A percentile compares a stretch with the other conserved stretches of the same genome.
Evolutionary conservation across 257 asterid species (phyloP).

Genomic region (Salvia rosmarinus): DNA sequence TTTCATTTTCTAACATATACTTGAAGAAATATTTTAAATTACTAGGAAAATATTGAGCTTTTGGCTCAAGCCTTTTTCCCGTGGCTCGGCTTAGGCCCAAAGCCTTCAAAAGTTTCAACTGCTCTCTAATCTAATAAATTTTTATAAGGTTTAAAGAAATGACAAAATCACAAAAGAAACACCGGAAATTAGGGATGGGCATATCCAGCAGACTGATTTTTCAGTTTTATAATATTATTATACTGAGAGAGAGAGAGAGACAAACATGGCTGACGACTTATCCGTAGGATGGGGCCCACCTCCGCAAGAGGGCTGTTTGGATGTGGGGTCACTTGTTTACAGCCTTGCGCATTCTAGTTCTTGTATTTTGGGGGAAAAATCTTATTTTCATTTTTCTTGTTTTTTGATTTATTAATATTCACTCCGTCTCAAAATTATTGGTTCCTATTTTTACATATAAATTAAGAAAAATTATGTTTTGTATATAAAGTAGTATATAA

Average conservation of each 20-base stretch:
- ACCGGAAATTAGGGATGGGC: slow-evolving; percentile 17
- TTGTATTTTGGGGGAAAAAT: not conserved
- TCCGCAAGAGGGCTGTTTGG: slow-evolving; percentile 28
- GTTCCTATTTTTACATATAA: too few relatives aligned
- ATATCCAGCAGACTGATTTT: not conserved
- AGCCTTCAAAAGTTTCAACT: slow-evolving; percentile 1
- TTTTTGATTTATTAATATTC: too few relatives aligned
- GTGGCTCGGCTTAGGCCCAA: slow-evolving; percentile 23
- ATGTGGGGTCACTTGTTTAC: slow-evolving; percentile 16
- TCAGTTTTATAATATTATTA: not conserved
- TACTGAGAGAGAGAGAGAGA: slow-evolving; percentile 12
- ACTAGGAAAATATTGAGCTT: not conserved
- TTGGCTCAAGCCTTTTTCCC: slow-evolving; percentile 24
- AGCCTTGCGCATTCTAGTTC: slow-evolving; percentile 7
- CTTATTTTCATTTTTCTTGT: not conserved
- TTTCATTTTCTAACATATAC: not conserved
- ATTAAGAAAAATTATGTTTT: too few relatives aligned
- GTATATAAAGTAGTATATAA: too few relatives aligned
- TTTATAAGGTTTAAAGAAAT: not conserved
- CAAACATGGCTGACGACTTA: slow-evolving; percentile 34
- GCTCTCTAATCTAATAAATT: not conserved
- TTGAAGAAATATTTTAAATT: not conserved
- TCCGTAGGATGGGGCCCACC: slow-evolving; percentile 19
- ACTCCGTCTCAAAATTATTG: too few relatives aligned
- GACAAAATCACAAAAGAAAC: too few relatives aligned